A percentile compares a stretch with the other conserved stretches of the same genome.
Conservation (phyloP, 805 yeast species). For the Candida takata region DNA sequence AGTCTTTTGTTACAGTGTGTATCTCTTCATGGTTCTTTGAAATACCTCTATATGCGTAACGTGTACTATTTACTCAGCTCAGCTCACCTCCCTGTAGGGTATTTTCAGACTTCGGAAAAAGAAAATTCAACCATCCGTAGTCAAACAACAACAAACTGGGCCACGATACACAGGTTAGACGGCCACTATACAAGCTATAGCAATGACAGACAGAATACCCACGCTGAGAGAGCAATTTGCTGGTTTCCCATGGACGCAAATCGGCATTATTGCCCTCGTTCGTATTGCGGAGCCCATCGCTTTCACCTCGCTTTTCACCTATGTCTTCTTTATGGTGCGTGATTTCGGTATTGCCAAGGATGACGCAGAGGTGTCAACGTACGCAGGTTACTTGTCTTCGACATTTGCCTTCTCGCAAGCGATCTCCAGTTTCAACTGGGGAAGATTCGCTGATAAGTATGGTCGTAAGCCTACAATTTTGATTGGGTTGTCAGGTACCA, state of each 20-base stretch:
- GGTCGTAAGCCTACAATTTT: slow-evolving; percentile 17
- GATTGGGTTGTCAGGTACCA: slow-evolving; percentile 11
- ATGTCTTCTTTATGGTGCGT: slow-evolving; percentile 16
- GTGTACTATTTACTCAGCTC: too few species aligned
- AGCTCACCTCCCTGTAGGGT: too few species aligned
- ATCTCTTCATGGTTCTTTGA: too few species aligned
- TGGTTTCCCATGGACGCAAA: slow-evolving; percentile 16
- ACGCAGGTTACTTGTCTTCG: slow-evolving; percentile 14
- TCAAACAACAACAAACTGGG: too few species aligned
- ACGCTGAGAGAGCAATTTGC: slow-evolving; percentile 11
- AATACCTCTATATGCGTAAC: too few species aligned
- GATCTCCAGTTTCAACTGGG: slow-evolving; percentile 14
- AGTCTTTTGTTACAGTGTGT: too few species aligned
- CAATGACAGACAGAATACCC: neutral
- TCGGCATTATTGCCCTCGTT: slow-evolving; percentile 12
- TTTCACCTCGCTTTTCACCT: slow-evolving; percentile 15
- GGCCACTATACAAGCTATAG: too few species aligned
- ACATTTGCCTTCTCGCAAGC: slow-evolving; percentile 13
- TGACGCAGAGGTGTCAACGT: slow-evolving; percentile 14
- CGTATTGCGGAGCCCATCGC: slow-evolving; percentile 18
- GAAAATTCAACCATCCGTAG: too few species aligned
- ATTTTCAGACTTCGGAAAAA: too few species aligned
- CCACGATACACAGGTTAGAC: too few species aligned
- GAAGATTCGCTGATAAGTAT: slow-evolving; percentile 11
- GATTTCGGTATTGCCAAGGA: slow-evolving; percentile 15